Percentiles rank a stretch among this genome's conserved stretches.
Conservation (phyloP, 441 rosid genomes). For the Pelargonium myrrhifolium region DNA sequence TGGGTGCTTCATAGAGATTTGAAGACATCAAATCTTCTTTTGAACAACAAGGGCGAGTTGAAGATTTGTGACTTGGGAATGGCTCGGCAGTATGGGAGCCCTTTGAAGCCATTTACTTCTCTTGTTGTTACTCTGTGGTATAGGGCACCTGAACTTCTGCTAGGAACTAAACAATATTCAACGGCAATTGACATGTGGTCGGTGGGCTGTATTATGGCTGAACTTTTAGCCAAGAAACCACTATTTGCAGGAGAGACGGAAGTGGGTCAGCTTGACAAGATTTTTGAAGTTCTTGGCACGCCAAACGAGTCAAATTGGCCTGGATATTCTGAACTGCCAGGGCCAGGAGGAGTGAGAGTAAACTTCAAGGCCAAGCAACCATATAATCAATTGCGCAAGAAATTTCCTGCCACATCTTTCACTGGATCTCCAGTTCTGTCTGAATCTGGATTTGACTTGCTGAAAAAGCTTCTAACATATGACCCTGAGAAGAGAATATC, state of each 20-base stretch:
- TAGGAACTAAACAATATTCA: conserved; percentile 75
- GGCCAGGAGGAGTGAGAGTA: conserved; percentile 15
- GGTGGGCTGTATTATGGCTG: conserved; percentile 89
- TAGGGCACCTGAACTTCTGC: conserved; percentile 83
- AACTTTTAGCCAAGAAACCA: conserved; percentile 59
- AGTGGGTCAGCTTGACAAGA: conserved; percentile 65
- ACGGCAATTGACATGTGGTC: conserved; percentile 96
- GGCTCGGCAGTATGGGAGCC: conserved; percentile 81
- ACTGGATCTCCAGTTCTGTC: conserved; percentile 68
- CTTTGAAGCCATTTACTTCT: conserved; percentile 64
- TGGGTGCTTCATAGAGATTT: conserved; percentile 90
- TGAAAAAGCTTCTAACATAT: conserved; percentile 53
- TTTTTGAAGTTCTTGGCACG: conserved; percentile 65
- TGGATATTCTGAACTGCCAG: conserved; percentile 51
- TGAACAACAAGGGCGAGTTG: conserved; percentile 68
- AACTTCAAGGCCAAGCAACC: conserved; percentile 38
- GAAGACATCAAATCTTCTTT: conserved; percentile 73
- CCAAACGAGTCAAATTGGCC: conserved; percentile 68
- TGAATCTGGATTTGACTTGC: conserved; percentile 67
- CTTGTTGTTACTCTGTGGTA: conserved; percentile 79
- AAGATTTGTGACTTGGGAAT: conserved; percentile 82
- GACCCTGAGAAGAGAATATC: conserved; percentile 81
- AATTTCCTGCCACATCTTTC: conserved; percentile 65
- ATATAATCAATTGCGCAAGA: conserved; percentile 66
- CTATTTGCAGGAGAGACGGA: conserved; percentile 61